phyloP scores from a whole-genome alignment of 176 grass and related monocot species.

The Lolium rigidum region DNA sequence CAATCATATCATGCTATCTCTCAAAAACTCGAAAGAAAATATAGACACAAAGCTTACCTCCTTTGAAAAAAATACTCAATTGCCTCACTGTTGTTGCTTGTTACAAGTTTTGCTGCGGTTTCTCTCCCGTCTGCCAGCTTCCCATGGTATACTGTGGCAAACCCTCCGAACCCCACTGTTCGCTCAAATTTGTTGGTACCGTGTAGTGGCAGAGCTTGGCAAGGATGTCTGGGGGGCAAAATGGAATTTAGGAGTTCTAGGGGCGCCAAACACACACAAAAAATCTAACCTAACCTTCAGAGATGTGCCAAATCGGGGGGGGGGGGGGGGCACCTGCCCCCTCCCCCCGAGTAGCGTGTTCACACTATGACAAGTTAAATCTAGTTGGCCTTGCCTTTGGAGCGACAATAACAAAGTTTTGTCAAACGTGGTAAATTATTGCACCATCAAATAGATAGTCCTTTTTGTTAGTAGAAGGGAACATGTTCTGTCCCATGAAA shows the following conservation, averaged over 20 bases:
- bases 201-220: no score
- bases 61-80: slow-evolving; percentile 71
- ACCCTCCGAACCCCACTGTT: slow-evolving; percentile 78
- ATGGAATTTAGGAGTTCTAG: no score
- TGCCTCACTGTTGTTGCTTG: slow-evolving; percentile 71
- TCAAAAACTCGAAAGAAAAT: background rate
- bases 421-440: no score
- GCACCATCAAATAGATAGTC: no score
- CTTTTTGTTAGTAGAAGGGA: no score
- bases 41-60: slow-evolving; percentile 52
- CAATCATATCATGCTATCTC: background rate
- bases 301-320: no score
- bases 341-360: slow-evolving; percentile 44
- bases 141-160: slow-evolving; percentile 85
- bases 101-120: slow-evolving; percentile 83
- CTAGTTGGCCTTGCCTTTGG: slow-evolving; percentile 57
- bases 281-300: no score
- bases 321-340: no score
- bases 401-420: no score
- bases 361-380: slow-evolving; percentile 75
- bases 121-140: slow-evolving; percentile 79
- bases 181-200: slow-evolving; percentile 73
- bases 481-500: no score
- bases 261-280: no score
- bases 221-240: no score